These are phyloP conservation scores for Rhynchospora breviuscula DNA, from an alignment of 176 grass and related monocot species.

Conservation along the genomic window DNA sequence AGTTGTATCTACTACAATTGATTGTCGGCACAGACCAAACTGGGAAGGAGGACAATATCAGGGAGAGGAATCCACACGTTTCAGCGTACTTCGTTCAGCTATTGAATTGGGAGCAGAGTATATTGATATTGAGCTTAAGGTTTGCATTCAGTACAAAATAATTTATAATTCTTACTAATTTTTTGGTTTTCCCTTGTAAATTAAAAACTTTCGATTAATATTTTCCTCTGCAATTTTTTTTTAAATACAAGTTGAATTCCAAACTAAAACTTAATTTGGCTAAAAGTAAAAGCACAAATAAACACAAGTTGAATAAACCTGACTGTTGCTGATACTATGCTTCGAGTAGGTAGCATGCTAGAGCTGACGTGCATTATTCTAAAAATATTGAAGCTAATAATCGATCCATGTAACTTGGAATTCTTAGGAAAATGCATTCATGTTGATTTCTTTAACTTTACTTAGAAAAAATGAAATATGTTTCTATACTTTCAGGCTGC, in stretches of 20 bases:
- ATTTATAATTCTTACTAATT: constrained; percentile 2
- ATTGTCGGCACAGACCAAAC: constrained; percentile 51
- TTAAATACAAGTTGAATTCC: neutral
- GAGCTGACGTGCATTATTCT: neutral
- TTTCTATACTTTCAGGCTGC: constrained; percentile 51
- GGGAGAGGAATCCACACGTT: constrained; percentile 73
- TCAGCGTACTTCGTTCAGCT: constrained; percentile 56
- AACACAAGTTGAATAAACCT: neutral
- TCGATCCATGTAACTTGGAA: no score
- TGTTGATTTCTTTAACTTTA: constrained; percentile 1
- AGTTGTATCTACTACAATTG: neutral
- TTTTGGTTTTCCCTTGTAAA: no score
- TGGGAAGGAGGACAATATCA: constrained; percentile 96
- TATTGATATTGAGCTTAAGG: constrained; percentile 99
- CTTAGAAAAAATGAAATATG: neutral
- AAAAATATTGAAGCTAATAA: neutral
- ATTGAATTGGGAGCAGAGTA: constrained; percentile 96
- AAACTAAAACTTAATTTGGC: neutral
- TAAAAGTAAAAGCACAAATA: neutral
- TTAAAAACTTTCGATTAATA: neutral
- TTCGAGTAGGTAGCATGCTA: neutral
- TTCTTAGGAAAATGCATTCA: neutral
- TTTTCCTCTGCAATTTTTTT: neutral
- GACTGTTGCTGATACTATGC: neutral
- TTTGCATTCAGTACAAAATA: constrained; percentile 30